Percentiles rank a stretch among this genome's conserved stretches.
These are phyloP conservation scores for Lasiosphaeria miniovina DNA, from an alignment of 495 filamentous ascomycete genomes.

Conservation along the genomic window DNA sequence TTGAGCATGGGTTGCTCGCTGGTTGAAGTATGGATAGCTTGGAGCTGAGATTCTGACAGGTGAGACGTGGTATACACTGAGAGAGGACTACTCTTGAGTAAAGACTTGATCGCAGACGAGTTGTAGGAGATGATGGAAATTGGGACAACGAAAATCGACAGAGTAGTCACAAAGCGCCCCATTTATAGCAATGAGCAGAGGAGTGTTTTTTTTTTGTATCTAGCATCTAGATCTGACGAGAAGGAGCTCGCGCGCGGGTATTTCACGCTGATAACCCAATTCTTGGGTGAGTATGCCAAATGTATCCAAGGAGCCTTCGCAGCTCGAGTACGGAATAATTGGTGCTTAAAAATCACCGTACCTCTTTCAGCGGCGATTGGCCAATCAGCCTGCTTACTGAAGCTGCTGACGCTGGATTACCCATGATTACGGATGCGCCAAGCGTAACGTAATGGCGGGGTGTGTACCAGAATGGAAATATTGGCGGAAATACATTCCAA, in stretches of 20 bases:
- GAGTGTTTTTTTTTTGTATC: conserved; percentile 4
- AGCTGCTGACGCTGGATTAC: too few relatives aligned
- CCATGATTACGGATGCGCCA: too few relatives aligned
- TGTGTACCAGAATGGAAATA: too few relatives aligned
- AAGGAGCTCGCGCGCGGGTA: conserved; percentile 1
- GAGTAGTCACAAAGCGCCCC: conserved; percentile 6
- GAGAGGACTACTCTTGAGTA: conserved; percentile 9
- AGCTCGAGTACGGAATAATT: neutral
- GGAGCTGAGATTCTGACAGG: conserved; percentile 7
- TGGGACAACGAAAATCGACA: conserved; percentile 13
- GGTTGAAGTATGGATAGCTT: conserved; percentile 1
- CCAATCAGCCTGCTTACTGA: too few relatives aligned
- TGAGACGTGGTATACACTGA: neutral
- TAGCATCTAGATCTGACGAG: conserved; percentile 6
- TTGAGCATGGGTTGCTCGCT: conserved; percentile 18
- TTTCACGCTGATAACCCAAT: conserved; percentile 9
- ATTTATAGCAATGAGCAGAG: conserved; percentile 13
- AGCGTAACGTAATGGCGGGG: too few relatives aligned
- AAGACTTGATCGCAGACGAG: conserved; percentile 15
- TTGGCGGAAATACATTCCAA: too few relatives aligned
- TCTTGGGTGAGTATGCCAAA: conserved; percentile 12
- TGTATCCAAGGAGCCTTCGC: neutral
- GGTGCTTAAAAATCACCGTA: too few relatives aligned
- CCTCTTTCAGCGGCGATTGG: too few relatives aligned
- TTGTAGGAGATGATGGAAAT: conserved; percentile 25